Conservation (phyloP, 352 stramenopile species). For the Pythium coloratum region DNA sequence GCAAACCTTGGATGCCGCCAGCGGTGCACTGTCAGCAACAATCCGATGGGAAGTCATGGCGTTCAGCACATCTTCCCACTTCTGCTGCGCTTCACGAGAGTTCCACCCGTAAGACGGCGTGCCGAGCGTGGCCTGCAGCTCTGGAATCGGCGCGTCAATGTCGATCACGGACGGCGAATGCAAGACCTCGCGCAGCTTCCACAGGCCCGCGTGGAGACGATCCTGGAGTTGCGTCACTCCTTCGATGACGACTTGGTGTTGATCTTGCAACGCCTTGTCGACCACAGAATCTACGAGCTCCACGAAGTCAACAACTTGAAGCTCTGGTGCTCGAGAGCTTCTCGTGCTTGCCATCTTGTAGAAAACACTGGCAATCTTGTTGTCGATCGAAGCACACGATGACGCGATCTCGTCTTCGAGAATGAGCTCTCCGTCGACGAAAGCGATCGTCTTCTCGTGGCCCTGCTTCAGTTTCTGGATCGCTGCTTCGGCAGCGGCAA, state of each 20-base stretch:
- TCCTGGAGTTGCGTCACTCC: conserved; percentile 17
- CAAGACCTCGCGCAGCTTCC: conserved; percentile 25
- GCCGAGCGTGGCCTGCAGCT: conserved; percentile 42
- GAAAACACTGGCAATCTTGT: conserved; percentile 19
- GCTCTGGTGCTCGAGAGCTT: not conserved
- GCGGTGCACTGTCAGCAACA: not conserved
- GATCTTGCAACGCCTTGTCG: conserved; percentile 10
- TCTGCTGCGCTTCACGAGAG: conserved; percentile 30
- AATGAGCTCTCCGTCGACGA: conserved; percentile 27
- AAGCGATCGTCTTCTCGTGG: conserved; percentile 10
- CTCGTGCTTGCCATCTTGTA: conserved; percentile 3
- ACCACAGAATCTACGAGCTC: conserved; percentile 20
- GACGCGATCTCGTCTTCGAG: conserved; percentile 21
- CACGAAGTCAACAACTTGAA: conserved; percentile 11
- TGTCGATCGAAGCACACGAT: conserved; percentile 5
- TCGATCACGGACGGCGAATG: conserved; percentile 20
- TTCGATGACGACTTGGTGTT: not conserved
- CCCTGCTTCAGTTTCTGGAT: conserved; percentile 9
- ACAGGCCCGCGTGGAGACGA: conserved; percentile 21
- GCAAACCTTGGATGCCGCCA: conserved; percentile 43
- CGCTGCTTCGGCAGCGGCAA: conserved; percentile 20
- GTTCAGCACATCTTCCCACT: conserved; percentile 20
- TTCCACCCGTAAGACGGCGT: conserved; percentile 42
- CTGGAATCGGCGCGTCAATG: conserved; percentile 34
- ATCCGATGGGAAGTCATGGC: conserved; percentile 17